A percentile compares a stretch with the other conserved stretches of the same genome.
These are phyloP conservation scores for Fusarium graminum DNA, from an alignment of 2,329 filamentous ascomycete genomes.

Conservation along the genomic window DNA sequence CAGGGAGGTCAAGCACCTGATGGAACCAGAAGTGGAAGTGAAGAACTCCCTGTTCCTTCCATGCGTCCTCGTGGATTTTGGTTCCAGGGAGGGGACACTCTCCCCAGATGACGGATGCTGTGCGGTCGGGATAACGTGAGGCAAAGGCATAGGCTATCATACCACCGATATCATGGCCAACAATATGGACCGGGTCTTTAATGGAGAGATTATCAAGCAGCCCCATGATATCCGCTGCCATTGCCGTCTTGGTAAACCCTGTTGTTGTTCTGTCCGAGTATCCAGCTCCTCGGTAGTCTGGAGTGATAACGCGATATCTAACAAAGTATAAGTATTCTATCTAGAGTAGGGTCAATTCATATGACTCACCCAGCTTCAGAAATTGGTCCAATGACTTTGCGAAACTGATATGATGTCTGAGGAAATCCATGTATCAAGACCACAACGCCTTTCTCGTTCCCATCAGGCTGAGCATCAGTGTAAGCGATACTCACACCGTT, in stretches of 20 bases:
- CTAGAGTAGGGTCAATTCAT: fast-evolving
- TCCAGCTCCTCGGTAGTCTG: constrained; percentile 20
- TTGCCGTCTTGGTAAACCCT: constrained; percentile 27
- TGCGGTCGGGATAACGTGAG: constrained; percentile 9
- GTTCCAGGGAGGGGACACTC: constrained; percentile 26
- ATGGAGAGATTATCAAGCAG: constrained; percentile 17
- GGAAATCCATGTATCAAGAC: constrained; percentile 29
- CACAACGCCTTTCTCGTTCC: constrained; percentile 9
- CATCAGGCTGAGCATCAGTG: constrained; percentile 14
- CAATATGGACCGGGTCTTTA: constrained; percentile 8
- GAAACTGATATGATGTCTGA: constrained; percentile 30
- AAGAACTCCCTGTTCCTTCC: constrained; percentile 9
- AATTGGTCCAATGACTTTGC: constrained; percentile 15
- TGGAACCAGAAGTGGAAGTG: constrained; percentile 28
- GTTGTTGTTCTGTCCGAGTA: constrained; percentile 19
- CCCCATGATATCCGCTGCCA: constrained; percentile 21
- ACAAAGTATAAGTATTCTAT: background rate
- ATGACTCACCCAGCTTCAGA: constrained; percentile 7
- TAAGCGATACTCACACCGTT: constrained; percentile 21
- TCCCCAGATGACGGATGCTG: constrained; percentile 24
- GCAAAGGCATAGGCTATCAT: constrained; percentile 32
- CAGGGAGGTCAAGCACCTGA: constrained; percentile 12
- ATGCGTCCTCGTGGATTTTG: constrained; percentile 7
- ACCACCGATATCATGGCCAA: constrained; percentile 27
- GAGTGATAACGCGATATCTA: constrained; percentile 24